phyloP scores from a whole-genome alignment of 2,329 filamentous ascomycete genomes.

The Venturiaceae sp. region DNA sequence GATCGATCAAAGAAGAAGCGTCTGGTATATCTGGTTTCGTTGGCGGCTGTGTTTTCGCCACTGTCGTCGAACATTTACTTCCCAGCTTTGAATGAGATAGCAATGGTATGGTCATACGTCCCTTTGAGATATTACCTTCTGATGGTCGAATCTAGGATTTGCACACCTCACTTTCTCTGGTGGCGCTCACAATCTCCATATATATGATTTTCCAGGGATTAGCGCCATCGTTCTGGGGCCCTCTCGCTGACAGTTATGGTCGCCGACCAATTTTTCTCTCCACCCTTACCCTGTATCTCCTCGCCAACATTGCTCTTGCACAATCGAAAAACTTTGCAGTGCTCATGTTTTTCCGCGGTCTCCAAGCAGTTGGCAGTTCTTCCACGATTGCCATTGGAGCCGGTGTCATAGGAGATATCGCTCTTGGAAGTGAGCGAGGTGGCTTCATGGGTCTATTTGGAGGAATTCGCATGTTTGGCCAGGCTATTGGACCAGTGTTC shows the following conservation, averaged over 20 bases:
- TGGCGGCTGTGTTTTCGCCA: constrained; percentile 31
- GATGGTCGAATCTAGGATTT: background rate
- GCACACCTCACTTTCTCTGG: background rate
- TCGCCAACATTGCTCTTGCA: constrained; percentile 12
- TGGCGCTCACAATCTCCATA: constrained; percentile 28
- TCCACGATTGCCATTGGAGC: constrained; percentile 22
- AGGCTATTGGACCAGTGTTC: constrained; percentile 19
- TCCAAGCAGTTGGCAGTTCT: constrained; percentile 19
- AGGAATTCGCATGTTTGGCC: constrained; percentile 15
- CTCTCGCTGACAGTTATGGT: constrained; percentile 11
- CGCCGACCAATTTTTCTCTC: constrained; percentile 11
- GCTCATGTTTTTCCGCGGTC: constrained; percentile 11
- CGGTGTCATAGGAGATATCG: constrained; percentile 21
- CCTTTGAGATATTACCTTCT: too few species aligned
- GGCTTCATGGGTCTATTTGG: constrained; percentile 21
- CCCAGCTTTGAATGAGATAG: constrained; percentile 31
- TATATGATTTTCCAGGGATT: constrained; percentile 27
- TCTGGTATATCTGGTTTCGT: background rate
- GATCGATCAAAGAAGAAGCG: background rate
- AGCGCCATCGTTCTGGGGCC: constrained; percentile 12
- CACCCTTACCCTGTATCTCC: constrained; percentile 12
- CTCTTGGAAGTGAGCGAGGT: constrained; percentile 22
- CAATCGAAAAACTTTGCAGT: constrained; percentile 9
- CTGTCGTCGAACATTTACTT: constrained; percentile 44
- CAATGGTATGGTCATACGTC: constrained; percentile 11